phyloP scores from a whole-genome alignment of 768 basidiomycete genomes.

The Coprinellus aureogranulatus region DNA sequence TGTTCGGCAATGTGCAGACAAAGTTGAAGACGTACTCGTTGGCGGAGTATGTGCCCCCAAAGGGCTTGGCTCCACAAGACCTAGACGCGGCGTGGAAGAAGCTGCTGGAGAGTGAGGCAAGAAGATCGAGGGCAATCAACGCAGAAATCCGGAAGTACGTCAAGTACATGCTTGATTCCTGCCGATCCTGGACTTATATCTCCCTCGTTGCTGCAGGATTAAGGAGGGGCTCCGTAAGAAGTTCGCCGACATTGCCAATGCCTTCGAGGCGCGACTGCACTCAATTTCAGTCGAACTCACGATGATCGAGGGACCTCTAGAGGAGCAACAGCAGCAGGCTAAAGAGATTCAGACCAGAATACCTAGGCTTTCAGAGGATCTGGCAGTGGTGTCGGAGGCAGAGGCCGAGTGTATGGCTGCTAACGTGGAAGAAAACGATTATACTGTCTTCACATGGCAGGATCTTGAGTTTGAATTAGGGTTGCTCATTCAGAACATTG shows the following conservation, averaged over 20 bases:
- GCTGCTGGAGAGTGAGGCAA: constrained; percentile 72
- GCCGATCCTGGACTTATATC: no score
- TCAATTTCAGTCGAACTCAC: constrained; percentile 70
- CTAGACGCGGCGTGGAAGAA: constrained; percentile 75
- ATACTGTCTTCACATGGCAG: constrained; percentile 84
- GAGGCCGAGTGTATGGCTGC: constrained; percentile 80
- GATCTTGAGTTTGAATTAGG: constrained; percentile 90
- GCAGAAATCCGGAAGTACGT: constrained; percentile 83
- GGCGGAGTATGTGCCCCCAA: constrained; percentile 76
- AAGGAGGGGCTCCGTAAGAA: constrained; percentile 76
- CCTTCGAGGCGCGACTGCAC: constrained; percentile 67
- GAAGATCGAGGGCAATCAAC: constrained; percentile 78
- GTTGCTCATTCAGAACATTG: constrained; percentile 73
- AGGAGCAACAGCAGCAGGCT: constrained; percentile 67
- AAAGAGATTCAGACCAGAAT: constrained; percentile 64
- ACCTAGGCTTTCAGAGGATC: constrained; percentile 57
- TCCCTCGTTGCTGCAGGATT: no score
- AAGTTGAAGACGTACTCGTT: constrained; percentile 90
- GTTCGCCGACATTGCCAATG: constrained; percentile 76
- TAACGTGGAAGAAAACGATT: constrained; percentile 96
- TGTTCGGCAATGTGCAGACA: constrained; percentile 92
- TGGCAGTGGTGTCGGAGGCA: constrained; percentile 55
- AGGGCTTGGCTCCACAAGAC: constrained; percentile 67
- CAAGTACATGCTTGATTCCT: no score
- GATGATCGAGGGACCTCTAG: constrained; percentile 70